Evolutionary conservation across 306 rosid genomes (phyloP).

Genomic region (Cajanus cajan): DNA sequence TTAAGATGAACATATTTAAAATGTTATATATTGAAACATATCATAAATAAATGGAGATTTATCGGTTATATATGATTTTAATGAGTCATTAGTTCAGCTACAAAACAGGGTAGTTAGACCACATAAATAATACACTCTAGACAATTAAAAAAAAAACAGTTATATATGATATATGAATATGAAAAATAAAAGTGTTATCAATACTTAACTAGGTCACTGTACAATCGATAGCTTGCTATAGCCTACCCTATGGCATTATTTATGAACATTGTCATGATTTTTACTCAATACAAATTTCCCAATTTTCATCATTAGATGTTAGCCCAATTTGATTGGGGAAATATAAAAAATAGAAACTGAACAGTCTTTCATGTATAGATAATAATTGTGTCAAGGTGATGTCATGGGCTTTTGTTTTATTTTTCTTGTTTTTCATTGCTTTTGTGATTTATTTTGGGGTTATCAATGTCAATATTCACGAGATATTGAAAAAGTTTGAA

Average conservation of each 20-base stretch:
- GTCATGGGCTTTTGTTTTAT: background rate
- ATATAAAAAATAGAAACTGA: background rate
- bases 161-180: background rate
- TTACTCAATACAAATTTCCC: background rate
- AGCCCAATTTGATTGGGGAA: background rate
- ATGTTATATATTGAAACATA: background rate
- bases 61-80: background rate
- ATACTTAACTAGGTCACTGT: background rate
- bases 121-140: background rate
- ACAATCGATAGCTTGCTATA: background rate
- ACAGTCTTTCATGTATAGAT: background rate
- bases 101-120: background rate
- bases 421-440: background rate
- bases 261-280: background rate
- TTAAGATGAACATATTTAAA: background rate
- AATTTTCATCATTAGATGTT: slow-evolving; percentile 1
- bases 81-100: background rate
- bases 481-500: background rate
- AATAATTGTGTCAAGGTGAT: slow-evolving; percentile 26
- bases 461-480: background rate
- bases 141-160: background rate
- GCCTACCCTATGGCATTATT: background rate
- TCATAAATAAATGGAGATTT: background rate
- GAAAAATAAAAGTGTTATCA: background rate
- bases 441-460: background rate